Evolutionary conservation across 2,329 filamentous ascomycete species (phyloP), one percentile per base, ranked within the genome.

Genomic region (Xylariaceae sp.): DNA sequence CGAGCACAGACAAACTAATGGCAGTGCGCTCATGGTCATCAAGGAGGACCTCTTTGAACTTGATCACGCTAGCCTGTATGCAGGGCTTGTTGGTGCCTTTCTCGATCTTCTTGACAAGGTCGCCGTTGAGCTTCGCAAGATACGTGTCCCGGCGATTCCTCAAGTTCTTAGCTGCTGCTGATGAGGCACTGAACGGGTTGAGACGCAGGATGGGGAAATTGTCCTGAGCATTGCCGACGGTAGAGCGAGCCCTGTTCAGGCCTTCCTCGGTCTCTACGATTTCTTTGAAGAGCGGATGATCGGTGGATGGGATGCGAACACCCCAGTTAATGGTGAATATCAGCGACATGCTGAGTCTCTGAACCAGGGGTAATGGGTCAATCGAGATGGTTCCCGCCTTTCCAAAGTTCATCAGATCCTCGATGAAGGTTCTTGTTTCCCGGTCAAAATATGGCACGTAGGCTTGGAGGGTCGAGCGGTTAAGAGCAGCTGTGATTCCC

Each of bases 401-500:
- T 66, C 82, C 85, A 66, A 91, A 86, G 1, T 80, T 72, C 39
- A 89, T 77, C 47, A 93, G 79, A 66, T 93, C 88, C 63, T 84
- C 86, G 73, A 93, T 87, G 57, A 86, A 89, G 11, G 83, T 81
- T 11, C 80, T 86, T 34, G 86, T 84, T 71, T 93, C 90, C 30
- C 92, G 83, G 66, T 93, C 89, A 54, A 93, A 85, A 66, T 92
- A 89, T 0, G 89, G 89, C 83, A 92, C 88, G 71, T 93, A 93
- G 0, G 85, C 86, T 68, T 90, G 87, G 1, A 89, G 83, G 0
- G 89, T 86, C 0, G 89, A 88, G 0, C 87, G 82, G 71, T 92
- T 92, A 18, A 93, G 79, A 0, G 90, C 89, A 0, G 89, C 91
- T 3, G 88, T 89, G 1, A 89, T 89, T 0, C 88, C 89, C 76